Evolutionary conservation across 2,329 filamentous ascomycete species (phyloP), one percentile per base, ranked within the genome.

Genomic region (Fusarium virguliforme): DNA sequence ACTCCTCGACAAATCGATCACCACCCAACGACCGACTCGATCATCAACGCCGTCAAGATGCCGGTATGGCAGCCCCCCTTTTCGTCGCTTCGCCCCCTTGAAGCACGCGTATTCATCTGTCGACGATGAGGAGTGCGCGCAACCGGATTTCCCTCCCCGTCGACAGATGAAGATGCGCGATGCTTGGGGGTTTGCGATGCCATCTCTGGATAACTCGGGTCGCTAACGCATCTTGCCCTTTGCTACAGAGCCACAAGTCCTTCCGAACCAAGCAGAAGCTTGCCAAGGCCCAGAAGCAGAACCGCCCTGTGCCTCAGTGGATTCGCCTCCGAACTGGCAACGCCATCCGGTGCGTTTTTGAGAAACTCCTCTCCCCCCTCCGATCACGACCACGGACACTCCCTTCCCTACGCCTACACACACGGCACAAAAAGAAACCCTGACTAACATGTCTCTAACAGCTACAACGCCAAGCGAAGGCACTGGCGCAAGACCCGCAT

Each of bases 231-330:
- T 61, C 43, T 40, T 55, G 43, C 60, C 46, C 37, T 70, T 70
- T 43, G 32, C 30, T n/a, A 60, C 85, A 98, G 95, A 95, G 92
- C 92, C 94, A 99, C 90, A 99, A 99, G 92, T 94, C 95, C 85
- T 99, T 99, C 94, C 93, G 95, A 86, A 98, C 95, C 88, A 99
- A 99, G 95, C 93, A 97, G 88, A 99, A 99, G 96, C 94, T 99
- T 89, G 96, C 96, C 84, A 98, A 95, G 91, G 96, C 96, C 85
- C 95, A 98, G 91, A 98, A 97, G 92, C 95, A 98, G 90, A 99
- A 99, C 92, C 93, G 96, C 85, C 96, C 96, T 80, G 98, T 99
- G 85, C 96, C 96, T 78, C 96, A 99, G 90, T 99, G 96, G 96
- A 98, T 99, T 85, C 93, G 96, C 85, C 91, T 99, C 83, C 92